Conservation (phyloP, 1,284 basidiomycete genomes). For the Cryptococcus sp. region DNA sequence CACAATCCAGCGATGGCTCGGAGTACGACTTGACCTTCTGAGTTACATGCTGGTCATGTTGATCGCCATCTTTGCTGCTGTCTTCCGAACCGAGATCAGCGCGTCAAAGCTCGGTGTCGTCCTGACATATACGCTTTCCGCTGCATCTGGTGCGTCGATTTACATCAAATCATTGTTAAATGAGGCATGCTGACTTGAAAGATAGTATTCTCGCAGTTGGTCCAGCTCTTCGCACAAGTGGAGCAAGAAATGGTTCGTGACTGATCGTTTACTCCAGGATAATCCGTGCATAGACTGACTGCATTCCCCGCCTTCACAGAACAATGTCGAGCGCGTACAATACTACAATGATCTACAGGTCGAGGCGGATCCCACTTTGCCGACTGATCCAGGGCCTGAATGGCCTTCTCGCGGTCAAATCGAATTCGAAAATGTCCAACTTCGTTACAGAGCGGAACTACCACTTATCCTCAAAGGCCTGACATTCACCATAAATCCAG, state of each 20-base stretch:
- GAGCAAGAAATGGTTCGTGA: slow-evolving; percentile 28
- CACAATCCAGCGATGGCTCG: slow-evolving; percentile 30
- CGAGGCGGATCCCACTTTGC: slow-evolving; percentile 20
- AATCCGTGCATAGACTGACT: too few relatives aligned
- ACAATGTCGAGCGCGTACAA: slow-evolving; percentile 33
- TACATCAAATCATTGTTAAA: not conserved
- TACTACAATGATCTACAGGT: slow-evolving; percentile 25
- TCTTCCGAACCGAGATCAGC: slow-evolving; percentile 27
- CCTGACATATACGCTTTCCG: slow-evolving; percentile 36
- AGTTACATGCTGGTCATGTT: slow-evolving; percentile 27
- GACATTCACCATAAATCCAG: slow-evolving; percentile 31
- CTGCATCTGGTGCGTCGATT: slow-evolving; percentile 13
- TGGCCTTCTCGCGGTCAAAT: slow-evolving; percentile 44
- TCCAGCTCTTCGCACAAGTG: slow-evolving; percentile 13
- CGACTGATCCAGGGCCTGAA: slow-evolving; percentile 14
- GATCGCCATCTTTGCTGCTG: slow-evolving; percentile 34
- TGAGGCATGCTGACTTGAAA: slow-evolving; percentile 1
- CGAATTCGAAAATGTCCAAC: slow-evolving; percentile 41
- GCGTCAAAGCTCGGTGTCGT: slow-evolving; percentile 38
- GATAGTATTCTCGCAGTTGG: slow-evolving; percentile 22
- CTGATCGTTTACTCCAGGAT: too few relatives aligned
- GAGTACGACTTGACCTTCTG: slow-evolving; percentile 31
- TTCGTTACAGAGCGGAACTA: slow-evolving; percentile 44
- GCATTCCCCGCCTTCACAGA: slow-evolving; percentile 5
- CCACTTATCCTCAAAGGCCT: slow-evolving; percentile 44